Percentiles rank a stretch among this genome's conserved stretches.
Evolutionary conservation across 805 yeast genomes (phyloP).

Genomic region (Candida gorgasii): DNA sequence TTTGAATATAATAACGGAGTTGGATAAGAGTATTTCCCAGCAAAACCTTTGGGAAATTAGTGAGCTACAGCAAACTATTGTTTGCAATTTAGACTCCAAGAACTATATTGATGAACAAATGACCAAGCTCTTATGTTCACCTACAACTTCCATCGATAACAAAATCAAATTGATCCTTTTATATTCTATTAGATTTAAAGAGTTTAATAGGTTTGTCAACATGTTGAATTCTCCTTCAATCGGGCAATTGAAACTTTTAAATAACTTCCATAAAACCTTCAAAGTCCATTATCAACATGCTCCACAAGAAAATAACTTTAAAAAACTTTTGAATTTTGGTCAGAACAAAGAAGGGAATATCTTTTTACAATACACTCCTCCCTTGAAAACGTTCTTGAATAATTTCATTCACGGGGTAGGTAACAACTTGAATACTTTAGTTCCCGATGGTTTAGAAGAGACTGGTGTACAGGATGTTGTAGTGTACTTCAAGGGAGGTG

Average conservation of each 20-base stretch:
- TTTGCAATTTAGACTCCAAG: slow-evolving; percentile 49
- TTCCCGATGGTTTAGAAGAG: slow-evolving; percentile 30
- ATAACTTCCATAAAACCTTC: slow-evolving; percentile 28
- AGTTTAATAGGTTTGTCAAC: slow-evolving; percentile 22
- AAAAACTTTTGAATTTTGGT: slow-evolving; percentile 17
- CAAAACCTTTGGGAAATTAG: slow-evolving; percentile 79
- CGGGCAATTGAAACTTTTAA: slow-evolving; percentile 32
- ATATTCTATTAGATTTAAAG: slow-evolving; percentile 62
- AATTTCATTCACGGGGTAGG: slow-evolving; percentile 16
- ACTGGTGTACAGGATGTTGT: slow-evolving; percentile 53
- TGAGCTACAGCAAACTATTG: slow-evolving; percentile 85
- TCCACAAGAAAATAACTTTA: slow-evolving; percentile 27
- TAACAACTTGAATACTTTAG: slow-evolving; percentile 29
- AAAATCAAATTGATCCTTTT: slow-evolving; percentile 74
- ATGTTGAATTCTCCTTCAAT: slow-evolving; percentile 36
- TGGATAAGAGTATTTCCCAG: slow-evolving; percentile 69
- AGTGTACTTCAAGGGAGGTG: slow-evolving; percentile 81
- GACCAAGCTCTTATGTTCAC: slow-evolving; percentile 50
- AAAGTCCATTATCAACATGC: slow-evolving; percentile 27
- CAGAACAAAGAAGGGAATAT: slow-evolving; percentile 53
- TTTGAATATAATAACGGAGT: slow-evolving; percentile 84
- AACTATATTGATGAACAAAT: slow-evolving; percentile 50
- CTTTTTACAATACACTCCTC: slow-evolving; percentile 89
- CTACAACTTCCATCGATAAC: slow-evolving; percentile 46
- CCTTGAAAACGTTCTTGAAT: slow-evolving; percentile 49